Conservation (phyloP, 2,329 filamentous ascomycete genomes). For the Lomentospora prolificans region DNA sequence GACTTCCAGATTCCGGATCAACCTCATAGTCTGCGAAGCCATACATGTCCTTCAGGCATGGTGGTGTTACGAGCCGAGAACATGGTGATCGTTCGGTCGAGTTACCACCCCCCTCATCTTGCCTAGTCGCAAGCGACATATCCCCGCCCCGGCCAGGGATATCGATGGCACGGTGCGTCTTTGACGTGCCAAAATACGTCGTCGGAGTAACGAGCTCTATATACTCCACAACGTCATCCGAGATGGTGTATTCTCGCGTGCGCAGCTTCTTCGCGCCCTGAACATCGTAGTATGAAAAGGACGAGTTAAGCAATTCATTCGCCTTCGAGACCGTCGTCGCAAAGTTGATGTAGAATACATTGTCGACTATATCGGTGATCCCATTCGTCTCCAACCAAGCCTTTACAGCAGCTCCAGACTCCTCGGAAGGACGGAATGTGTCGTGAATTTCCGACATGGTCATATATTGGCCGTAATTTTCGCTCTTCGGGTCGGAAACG, state of each 20-base stretch:
- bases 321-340: slow-evolving; percentile 23
- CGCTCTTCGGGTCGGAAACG: slow-evolving; percentile 17
- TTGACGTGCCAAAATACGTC: slow-evolving; percentile 31
- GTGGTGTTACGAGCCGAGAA: slow-evolving; percentile 29
- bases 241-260: slow-evolving; percentile 18
- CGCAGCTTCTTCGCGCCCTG: slow-evolving; percentile 25
- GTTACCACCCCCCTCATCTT: slow-evolving; percentile 10
- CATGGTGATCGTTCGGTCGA: slow-evolving; percentile 13
- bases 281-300: slow-evolving; percentile 30
- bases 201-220: slow-evolving; percentile 37
- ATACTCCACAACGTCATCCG: slow-evolving; percentile 23
- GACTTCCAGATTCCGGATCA: slow-evolving; percentile 32
- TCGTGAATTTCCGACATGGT: slow-evolving; percentile 15
- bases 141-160: not conserved
- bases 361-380: slow-evolving; percentile 10
- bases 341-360: slow-evolving; percentile 21
- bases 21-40: slow-evolving; percentile 35
- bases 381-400: slow-evolving; percentile 14
- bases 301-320: slow-evolving; percentile 29
- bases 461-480: slow-evolving; percentile 18
- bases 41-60: slow-evolving; percentile 38
- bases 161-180: slow-evolving; percentile 6
- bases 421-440: slow-evolving; percentile 15
- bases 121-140: slow-evolving; percentile 3
- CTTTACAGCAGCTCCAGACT: slow-evolving; percentile 14